Percentiles rank a stretch among this genome's conserved stretches.
phyloP scores from a whole-genome alignment of 1,284 basidiomycete species.

The Apiotrichum veenhuisii region DNA sequence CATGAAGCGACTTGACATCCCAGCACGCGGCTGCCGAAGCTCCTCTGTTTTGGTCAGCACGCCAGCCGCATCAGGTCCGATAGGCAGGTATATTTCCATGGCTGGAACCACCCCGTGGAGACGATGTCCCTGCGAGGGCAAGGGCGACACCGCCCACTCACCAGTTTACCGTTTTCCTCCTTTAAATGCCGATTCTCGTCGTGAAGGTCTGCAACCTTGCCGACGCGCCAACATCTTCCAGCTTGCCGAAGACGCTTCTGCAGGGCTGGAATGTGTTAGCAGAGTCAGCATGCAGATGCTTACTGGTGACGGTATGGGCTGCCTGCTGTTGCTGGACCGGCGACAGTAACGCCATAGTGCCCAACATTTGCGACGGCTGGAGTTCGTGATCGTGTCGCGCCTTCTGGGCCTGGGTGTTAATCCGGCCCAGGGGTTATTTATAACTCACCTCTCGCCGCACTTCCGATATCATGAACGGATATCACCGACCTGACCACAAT shows the following conservation, averaged over 20 bases:
- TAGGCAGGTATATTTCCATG: no score
- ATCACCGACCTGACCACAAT: constrained; percentile 42
- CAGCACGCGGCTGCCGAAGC: no score
- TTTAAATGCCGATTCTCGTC: constrained; percentile 58
- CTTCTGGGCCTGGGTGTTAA: constrained; percentile 23
- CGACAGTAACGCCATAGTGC: constrained; percentile 11
- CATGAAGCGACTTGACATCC: no score
- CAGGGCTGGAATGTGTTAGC: background rate
- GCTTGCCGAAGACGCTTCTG: no score
- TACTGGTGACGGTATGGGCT: background rate
- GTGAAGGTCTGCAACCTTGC: constrained; percentile 70
- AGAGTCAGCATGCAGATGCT: background rate
- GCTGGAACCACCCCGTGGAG: background rate
- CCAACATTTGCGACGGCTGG: constrained; percentile 35
- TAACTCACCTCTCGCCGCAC: constrained; percentile 41
- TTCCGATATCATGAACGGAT: no score
- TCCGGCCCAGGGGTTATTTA: background rate
- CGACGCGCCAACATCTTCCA: no score
- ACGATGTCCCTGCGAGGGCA: background rate
- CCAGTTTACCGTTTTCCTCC: constrained; percentile 36
- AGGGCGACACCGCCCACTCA: constrained; percentile 8
- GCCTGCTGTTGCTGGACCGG: constrained; percentile 2
- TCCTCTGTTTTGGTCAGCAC: no score
- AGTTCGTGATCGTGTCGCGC: constrained; percentile 34
- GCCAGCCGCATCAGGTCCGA: no score